Base-by-base conservation (phyloP, 2,329 filamentous ascomycete genomes). In the Cylindrodendrum hubeiense region DNA sequence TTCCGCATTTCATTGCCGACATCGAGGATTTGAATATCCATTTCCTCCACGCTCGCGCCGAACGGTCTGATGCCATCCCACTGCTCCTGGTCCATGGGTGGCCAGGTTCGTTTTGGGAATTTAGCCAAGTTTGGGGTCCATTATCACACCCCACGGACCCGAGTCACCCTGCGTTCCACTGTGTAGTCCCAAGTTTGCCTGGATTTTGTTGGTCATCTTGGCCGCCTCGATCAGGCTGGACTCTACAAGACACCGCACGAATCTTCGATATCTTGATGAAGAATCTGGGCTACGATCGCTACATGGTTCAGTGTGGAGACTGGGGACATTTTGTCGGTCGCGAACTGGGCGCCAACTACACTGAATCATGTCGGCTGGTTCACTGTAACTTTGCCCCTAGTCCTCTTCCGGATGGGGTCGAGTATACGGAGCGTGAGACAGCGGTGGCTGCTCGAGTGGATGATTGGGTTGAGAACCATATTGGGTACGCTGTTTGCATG, bases 171-270 rank as follows among this genome's bases (percentile, higher is more conserved):
- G 77, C 82, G 4, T 86, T 84, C 71, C 81, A 86, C 67, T 76
- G 86, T 34, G 79, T 87, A 3, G 81, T 80, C 0, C 84, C 84
- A 4, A 81, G 79, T 5, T 68, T 81, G 2, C 82, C 82, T 0
- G 82, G 82, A 21, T 85, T 78, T 63, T 83, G 79, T 12, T 85
- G 84, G 68, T 83, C 80, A 0, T 74, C 77, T 3, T 60, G 69
- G 3, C 62, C 70, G 3, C 46, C 8, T 2, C 30, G 61, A 9
- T 43, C 71, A 0, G 80, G 80, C 0, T 76, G 83, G 28, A 75
- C 70, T 3, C 67, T 73, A 2, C 53, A 57, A 2, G 71, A 79
- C 30, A 71, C 73, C 8, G 79, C 75, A 0, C 66, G 75, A 5
- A 73, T 74, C 1, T 80, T 80, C 63, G 65, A 82, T 61, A 69